These are phyloP conservation scores for Cladophialophora chaetospira DNA, from an alignment of 2,329 filamentous ascomycete genomes.

Conservation along the genomic window DNA sequence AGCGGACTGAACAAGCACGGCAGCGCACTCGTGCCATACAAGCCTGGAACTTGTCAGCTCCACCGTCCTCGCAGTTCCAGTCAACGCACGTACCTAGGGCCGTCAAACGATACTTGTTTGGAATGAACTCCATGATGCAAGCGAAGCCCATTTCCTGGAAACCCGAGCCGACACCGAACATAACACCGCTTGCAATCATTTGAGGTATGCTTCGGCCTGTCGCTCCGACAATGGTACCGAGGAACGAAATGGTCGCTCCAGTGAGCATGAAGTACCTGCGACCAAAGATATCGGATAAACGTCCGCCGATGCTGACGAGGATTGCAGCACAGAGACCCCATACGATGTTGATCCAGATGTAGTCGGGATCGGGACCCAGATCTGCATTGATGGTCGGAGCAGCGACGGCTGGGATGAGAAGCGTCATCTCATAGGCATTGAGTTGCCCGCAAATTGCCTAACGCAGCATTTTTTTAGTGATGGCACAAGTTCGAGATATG, in stretches of 20 bases:
- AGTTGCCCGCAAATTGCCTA: constrained; percentile 22
- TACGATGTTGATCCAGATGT: constrained; percentile 18
- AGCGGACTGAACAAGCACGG: constrained; percentile 42
- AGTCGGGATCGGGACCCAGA: constrained; percentile 12
- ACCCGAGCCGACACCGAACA: constrained; percentile 43
- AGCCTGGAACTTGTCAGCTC: constrained; percentile 5
- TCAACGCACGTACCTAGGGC: constrained; percentile 36
- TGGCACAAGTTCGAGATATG: too few species aligned
- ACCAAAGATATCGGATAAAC: constrained; percentile 42
- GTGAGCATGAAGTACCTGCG: constrained; percentile 40
- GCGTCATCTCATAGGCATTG: constrained; percentile 18
- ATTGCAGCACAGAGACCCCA: constrained; percentile 19
- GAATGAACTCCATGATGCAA: constrained; percentile 44
- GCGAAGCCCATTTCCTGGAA: constrained; percentile 45
- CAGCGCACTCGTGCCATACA: constrained; percentile 33
- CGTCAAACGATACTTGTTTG: constrained; percentile 42
- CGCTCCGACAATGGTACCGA: constrained; percentile 43
- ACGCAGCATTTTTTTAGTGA: not conserved
- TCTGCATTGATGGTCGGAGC: constrained; percentile 19
- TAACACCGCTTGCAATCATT: constrained; percentile 42
- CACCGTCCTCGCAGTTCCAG: too few species aligned
- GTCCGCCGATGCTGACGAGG: constrained; percentile 37
- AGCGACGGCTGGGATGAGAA: constrained; percentile 17
- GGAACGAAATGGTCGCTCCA: constrained; percentile 37
- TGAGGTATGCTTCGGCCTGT: constrained; percentile 41